Evolutionary conservation across 345 rosid genomes (phyloP).

Genomic region (Brassica incana): DNA sequence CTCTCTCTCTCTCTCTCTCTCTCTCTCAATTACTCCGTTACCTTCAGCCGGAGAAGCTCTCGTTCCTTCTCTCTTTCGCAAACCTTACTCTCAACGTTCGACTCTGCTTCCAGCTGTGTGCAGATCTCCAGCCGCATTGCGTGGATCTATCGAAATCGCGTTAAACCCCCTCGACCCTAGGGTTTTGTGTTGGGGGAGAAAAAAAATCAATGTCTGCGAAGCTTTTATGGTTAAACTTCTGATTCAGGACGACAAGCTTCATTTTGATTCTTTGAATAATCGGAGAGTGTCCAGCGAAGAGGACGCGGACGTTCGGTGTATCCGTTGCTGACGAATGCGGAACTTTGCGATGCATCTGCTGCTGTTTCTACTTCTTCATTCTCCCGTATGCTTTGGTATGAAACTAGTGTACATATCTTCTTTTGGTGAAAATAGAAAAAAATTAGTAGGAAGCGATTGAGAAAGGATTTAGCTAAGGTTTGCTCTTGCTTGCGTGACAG

Average conservation of each 20-base stretch:
- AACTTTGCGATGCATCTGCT: conserved; percentile 43
- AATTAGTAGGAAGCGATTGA: background rate
- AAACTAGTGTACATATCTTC: background rate
- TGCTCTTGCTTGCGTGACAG: conserved; percentile 28
- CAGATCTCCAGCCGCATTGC: conserved; percentile 58
- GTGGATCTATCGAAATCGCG: conserved; percentile 56
- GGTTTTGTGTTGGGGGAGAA: conserved; percentile 39
- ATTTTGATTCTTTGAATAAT: background rate
- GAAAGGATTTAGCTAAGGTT: conserved; percentile 5
- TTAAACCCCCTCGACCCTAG: conserved; percentile 47
- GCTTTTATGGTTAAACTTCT: conserved; percentile 30
- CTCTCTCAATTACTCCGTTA: conserved; percentile 17
- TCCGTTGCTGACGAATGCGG: conserved; percentile 49
- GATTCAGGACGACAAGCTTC: conserved; percentile 22
- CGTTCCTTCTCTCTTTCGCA: conserved; percentile 20
- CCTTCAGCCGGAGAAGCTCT: conserved; percentile 36
- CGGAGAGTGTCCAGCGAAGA: conserved; percentile 34
- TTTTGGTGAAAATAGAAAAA: background rate
- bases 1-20: background rate
- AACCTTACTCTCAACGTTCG: background rate
- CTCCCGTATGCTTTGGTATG: conserved; percentile 41
- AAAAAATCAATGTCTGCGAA: conserved; percentile 11
- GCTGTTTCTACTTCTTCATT: conserved; percentile 47
- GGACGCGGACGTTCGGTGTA: conserved; percentile 23
- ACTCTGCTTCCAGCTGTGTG: conserved; percentile 18